Evolutionary conservation across 495 filamentous ascomycete genomes (phyloP).

Genomic region (Tetracladium setigerum): DNA sequence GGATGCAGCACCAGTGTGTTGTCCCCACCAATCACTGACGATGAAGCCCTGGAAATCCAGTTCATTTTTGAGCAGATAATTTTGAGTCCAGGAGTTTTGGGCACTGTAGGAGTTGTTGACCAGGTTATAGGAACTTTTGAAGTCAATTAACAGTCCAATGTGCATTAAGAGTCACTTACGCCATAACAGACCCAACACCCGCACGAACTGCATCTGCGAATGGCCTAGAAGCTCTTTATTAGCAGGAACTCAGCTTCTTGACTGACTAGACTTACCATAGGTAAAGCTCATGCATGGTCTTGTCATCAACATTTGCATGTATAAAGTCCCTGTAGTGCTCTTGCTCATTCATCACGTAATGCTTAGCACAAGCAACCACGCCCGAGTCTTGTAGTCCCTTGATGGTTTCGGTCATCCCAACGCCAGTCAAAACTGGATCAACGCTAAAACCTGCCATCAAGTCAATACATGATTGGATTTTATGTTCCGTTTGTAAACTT

Average conservation of each 20-base stretch:
- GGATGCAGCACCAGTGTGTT: constrained; percentile 71
- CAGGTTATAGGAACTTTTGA: constrained; percentile 44
- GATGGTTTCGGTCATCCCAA: constrained; percentile 65
- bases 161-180: constrained; percentile 35
- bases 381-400: constrained; percentile 78
- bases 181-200: constrained; percentile 85
- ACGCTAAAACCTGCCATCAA: constrained; percentile 45
- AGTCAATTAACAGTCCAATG: constrained; percentile 60
- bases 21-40: constrained; percentile 85
- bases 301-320: constrained; percentile 86
- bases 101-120: constrained; percentile 66
- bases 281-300: constrained; percentile 91
- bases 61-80: constrained; percentile 83
- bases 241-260: background rate
- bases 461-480: background rate
- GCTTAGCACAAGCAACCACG: constrained; percentile 76
- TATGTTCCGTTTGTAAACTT: too few species aligned
- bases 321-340: constrained; percentile 74
- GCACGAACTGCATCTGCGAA: constrained; percentile 69
- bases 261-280: constrained; percentile 53
- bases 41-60: constrained; percentile 92
- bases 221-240: constrained; percentile 33
- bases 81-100: constrained; percentile 65
- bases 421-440: constrained; percentile 70
- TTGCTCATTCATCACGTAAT: constrained; percentile 66